Percentiles rank a stretch among this genome's conserved stretches.
Evolutionary conservation across 768 basidiomycete genomes (phyloP).

Genomic region (Sarcodon aspratus): DNA sequence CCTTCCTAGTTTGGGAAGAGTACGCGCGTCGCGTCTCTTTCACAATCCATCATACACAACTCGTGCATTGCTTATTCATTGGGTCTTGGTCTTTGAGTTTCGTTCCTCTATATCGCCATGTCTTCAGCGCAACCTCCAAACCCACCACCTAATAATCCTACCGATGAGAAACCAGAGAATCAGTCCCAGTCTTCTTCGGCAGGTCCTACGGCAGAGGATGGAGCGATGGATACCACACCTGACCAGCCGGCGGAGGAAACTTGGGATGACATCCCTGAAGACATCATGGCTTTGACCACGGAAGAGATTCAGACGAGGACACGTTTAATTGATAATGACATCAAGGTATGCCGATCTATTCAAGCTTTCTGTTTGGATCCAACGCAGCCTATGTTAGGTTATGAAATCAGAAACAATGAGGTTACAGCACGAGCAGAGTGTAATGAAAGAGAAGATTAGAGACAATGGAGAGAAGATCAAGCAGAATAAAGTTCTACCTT

Average conservation of each 20-base stretch:
- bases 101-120: conserved; percentile 19
- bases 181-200: conserved; percentile 32
- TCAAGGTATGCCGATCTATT: conserved; percentile 49
- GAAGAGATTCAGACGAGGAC: conserved; percentile 87
- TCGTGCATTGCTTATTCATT: neutral
- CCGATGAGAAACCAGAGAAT: conserved; percentile 17
- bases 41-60: neutral
- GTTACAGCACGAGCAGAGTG: conserved; percentile 85
- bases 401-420: conserved; percentile 93
- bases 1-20: no score
- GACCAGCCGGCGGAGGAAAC: conserved; percentile 66
- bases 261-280: conserved; percentile 87
- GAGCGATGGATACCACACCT: conserved; percentile 64
- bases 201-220: conserved; percentile 17
- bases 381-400: conserved; percentile 41
- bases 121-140: conserved; percentile 45
- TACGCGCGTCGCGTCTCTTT: no score
- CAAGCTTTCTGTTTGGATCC: neutral
- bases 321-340: conserved; percentile 92
- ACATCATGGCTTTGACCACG: conserved; percentile 63
- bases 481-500: conserved; percentile 98
- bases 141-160: conserved; percentile 20
- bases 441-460: conserved; percentile 98
- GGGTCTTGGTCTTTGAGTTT: neutral
- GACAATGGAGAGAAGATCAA: conserved; percentile 98